Conservation (phyloP, 768 basidiomycete species). For the Solioccasus polychromus region DNA sequence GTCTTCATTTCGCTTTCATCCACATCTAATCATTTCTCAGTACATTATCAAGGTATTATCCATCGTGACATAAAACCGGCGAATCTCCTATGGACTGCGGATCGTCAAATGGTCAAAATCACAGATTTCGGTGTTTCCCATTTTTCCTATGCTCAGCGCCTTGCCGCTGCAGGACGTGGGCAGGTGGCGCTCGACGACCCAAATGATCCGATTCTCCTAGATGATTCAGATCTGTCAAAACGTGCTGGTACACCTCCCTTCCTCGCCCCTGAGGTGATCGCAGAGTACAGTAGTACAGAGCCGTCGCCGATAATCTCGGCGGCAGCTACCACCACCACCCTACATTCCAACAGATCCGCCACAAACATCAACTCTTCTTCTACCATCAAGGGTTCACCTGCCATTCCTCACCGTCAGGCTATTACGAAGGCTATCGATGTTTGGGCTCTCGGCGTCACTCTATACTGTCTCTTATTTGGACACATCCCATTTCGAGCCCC, state of each 20-base stretch:
- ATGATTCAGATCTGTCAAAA: conserved; percentile 84
- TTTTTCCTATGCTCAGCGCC: conserved; percentile 85
- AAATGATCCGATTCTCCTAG: conserved; percentile 65
- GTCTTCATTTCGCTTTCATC: conserved; percentile 5
- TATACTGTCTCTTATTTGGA: conserved; percentile 93
- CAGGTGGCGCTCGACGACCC: conserved; percentile 39
- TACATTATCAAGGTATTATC: conserved; percentile 97
- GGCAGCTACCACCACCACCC: conserved; percentile 30
- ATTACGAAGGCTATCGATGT: conserved; percentile 95
- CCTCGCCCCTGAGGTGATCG: conserved; percentile 93
- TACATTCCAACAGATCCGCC: conserved; percentile 28
- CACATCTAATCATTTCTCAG: conserved; percentile 40
- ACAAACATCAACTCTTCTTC: conserved; percentile 30
- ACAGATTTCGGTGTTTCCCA: conserved; percentile 98
- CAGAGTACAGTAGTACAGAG: conserved; percentile 48
- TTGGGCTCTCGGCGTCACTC: conserved; percentile 95
- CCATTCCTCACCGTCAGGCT: conserved; percentile 37
- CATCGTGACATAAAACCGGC: conserved; percentile 99
- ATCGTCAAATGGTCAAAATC: conserved; percentile 90
- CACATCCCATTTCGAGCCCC: conserved; percentile 69
- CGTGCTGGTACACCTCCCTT: conserved; percentile 95
- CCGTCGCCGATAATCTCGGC: conserved; percentile 33
- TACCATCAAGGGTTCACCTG: conserved; percentile 26
- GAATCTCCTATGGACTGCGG: conserved; percentile 87
- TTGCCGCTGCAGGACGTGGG: conserved; percentile 56